A percentile compares a stretch with the other conserved stretches of the same genome.
Conservation (phyloP, 2,329 filamentous ascomycete genomes). For the Neonectria neomacrospora region DNA sequence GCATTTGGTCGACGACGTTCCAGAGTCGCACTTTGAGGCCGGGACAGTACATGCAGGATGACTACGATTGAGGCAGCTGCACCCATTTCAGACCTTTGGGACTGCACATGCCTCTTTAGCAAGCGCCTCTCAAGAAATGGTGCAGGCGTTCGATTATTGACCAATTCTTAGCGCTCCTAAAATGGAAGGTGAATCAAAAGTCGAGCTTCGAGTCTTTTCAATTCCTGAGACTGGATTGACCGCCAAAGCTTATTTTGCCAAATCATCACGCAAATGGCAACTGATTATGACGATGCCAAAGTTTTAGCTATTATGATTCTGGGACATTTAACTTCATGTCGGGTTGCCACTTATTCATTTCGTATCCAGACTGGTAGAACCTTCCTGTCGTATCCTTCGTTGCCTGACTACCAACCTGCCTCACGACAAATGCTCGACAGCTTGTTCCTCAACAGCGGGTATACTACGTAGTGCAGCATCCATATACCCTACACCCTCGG, state of each 20-base stretch:
- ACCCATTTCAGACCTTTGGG: constrained; percentile 6
- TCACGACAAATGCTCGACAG: no score
- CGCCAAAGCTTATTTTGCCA: not conserved
- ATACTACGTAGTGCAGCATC: not conserved
- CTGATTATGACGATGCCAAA: not conserved
- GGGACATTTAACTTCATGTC: no score
- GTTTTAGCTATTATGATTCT: not conserved
- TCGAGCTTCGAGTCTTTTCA: not conserved
- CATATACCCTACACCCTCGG: not conserved
- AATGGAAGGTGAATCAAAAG: not conserved
- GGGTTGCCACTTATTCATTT: no score
- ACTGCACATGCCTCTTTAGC: not conserved
- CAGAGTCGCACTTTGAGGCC: not conserved
- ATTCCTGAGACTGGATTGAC: not conserved
- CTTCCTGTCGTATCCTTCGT: no score
- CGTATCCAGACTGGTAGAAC: not conserved
- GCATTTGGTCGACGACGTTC: not conserved
- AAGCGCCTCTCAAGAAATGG: not conserved
- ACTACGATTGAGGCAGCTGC: constrained; percentile 18
- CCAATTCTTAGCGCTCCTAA: not conserved
- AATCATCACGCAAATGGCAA: not conserved
- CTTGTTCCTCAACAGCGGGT: not conserved
- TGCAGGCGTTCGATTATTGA: not conserved
- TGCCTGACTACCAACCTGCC: no score
- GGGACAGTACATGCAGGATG: not conserved